A percentile compares a stretch with the other conserved stretches of the same genome.
phyloP scores from a whole-genome alignment of 2,329 filamentous ascomycete species.

The Ciborinia camelliae region DNA sequence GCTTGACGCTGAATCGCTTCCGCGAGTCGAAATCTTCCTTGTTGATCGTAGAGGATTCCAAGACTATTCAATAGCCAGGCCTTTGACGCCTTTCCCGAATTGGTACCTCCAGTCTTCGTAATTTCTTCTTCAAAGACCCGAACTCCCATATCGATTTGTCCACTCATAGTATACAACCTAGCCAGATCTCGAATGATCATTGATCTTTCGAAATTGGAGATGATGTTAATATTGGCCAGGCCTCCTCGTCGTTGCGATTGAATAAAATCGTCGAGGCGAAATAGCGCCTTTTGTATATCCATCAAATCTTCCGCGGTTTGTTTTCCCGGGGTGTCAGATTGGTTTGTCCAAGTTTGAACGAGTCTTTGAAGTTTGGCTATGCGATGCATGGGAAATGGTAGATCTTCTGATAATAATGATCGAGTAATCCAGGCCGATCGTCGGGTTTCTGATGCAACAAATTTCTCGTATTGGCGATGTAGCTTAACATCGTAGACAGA shows the following conservation, averaged over 20 bases:
- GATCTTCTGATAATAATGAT: constrained; percentile 15
- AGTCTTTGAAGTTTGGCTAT: constrained; percentile 18
- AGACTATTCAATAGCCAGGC: constrained; percentile 17
- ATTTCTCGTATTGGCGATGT: constrained; percentile 15
- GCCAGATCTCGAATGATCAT: constrained; percentile 19
- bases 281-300: constrained; percentile 18
- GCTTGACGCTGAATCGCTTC: constrained; percentile 18
- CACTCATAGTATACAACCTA: constrained; percentile 17
- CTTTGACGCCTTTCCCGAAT: constrained; percentile 17
- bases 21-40: constrained; percentile 14
- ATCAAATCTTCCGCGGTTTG: constrained; percentile 16
- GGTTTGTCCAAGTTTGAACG: constrained; percentile 13
- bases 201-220: constrained; percentile 17
- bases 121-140: constrained; percentile 17
- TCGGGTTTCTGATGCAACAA: constrained; percentile 13
- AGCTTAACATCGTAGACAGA: constrained; percentile 5
- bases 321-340: constrained; percentile 7
- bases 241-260: constrained; percentile 16
- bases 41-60: constrained; percentile 19
- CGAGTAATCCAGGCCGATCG: constrained; percentile 17
- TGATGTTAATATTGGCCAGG: constrained; percentile 1
- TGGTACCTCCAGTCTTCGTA: constrained; percentile 16
- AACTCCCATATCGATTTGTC: constrained; percentile 14
- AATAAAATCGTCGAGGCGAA: constrained; percentile 12
- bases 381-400: constrained; percentile 17